Percentiles rank a stretch among this genome's conserved stretches.
Evolutionary conservation across 1,139 yeast species (phyloP).

Genomic region (Debaryomycetaceae sp.): DNA sequence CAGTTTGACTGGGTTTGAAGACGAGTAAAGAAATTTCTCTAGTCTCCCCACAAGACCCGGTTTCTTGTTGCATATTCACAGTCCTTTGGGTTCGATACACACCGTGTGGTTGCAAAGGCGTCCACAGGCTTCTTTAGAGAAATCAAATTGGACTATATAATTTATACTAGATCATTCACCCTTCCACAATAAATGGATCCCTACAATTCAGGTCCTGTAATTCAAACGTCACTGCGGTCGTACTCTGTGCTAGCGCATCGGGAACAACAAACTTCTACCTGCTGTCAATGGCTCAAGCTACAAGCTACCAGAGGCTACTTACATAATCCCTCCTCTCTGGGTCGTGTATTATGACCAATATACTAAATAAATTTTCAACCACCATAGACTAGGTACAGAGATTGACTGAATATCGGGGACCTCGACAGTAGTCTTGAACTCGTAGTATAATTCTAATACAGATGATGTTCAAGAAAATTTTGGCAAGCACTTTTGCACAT

Average conservation of each 20-base stretch:
- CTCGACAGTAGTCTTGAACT: neutral
- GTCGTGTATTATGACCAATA: neutral
- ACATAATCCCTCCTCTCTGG: neutral
- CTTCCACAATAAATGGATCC: neutral
- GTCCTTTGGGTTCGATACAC: neutral
- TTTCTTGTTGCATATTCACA: neutral
- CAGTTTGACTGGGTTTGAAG: slow-evolving; percentile 54
- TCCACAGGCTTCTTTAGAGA: too few species aligned
- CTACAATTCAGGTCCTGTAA: neutral
- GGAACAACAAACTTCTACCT: too few species aligned
- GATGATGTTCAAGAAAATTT: neutral
- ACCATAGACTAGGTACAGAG: neutral
- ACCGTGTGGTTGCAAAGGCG: too few species aligned
- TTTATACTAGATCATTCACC: neutral
- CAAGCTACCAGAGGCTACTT: too few species aligned
- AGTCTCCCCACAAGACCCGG: neutral
- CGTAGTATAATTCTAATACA: too few species aligned
- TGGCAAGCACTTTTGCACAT: neutral
- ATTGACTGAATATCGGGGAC: neutral
- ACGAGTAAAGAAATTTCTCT: slow-evolving; percentile 17
- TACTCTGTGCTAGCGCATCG: too few species aligned
- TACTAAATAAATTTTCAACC: neutral
- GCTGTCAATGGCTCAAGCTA: too few species aligned
- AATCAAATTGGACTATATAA: too few species aligned
- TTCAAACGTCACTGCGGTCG: neutral